phyloP scores from a whole-genome alignment of 768 basidiomycete genomes.

The Kwoniella dejecticola region DNA sequence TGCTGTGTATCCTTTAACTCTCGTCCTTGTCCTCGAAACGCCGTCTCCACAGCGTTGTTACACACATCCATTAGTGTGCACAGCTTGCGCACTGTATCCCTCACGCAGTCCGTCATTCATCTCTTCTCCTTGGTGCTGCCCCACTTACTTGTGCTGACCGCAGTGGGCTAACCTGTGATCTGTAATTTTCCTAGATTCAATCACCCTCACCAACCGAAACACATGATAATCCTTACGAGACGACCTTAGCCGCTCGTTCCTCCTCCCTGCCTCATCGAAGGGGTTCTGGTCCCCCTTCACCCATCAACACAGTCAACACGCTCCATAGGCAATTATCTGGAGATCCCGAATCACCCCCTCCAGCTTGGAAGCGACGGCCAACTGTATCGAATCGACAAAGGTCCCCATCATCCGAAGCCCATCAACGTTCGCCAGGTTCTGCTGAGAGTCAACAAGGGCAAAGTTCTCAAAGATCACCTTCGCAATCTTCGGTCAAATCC shows the following conservation, averaged over 20 bases:
- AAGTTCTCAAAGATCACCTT: conserved; percentile 13
- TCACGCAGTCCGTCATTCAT: conserved; percentile 1
- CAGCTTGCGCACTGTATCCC: too few species aligned
- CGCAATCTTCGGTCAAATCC: conserved; percentile 19
- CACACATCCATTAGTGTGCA: too few species aligned
- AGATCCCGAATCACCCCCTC: conserved; percentile 43
- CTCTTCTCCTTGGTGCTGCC: background rate
- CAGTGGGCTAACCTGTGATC: background rate
- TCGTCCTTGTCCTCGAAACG: too few species aligned
- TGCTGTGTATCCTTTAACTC: too few species aligned
- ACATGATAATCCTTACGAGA: conserved; percentile 22
- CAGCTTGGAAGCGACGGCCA: conserved; percentile 51
- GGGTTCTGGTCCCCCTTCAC: conserved; percentile 20
- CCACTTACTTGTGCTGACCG: too few species aligned
- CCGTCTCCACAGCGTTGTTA: too few species aligned
- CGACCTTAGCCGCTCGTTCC: conserved; percentile 8
- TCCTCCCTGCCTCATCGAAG: conserved; percentile 1
- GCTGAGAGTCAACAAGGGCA: too few species aligned
- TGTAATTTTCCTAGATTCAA: conserved; percentile 31
- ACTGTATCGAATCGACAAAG: conserved; percentile 20
- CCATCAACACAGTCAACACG: conserved; percentile 25
- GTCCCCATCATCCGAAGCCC: background rate
- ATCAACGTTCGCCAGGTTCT: background rate
- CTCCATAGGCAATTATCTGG: conserved; percentile 44
- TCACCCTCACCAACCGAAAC: conserved; percentile 38